Evolutionary conservation across 805 yeast genomes (phyloP), one percentile per base, ranked within the genome.

Genomic region (Saccharomycopsis sp.): DNA sequence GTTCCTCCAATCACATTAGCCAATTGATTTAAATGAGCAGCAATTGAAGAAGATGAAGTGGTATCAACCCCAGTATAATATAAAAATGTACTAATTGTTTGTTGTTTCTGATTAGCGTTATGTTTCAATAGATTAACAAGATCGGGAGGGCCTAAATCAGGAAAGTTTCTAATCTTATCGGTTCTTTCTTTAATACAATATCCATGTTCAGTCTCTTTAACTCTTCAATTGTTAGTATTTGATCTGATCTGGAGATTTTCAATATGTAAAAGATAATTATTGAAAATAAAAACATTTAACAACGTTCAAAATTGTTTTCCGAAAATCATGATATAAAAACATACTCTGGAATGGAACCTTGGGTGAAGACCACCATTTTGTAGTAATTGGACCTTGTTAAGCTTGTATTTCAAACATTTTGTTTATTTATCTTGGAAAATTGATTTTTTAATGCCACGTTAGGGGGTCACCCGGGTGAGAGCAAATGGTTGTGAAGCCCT

Each of bases 11-110:
- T 75, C 28, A 77, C 63, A 40, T 72, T 81, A 26, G 86, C 79
- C 48, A 83, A 56, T 5, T 74, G 70, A 54, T 80, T 82, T 42
- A 82, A 60, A 42, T 76, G 76, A 1, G 87, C 87, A 9, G 89
- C 88, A 40, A 83, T 76, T 1, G 87, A 71, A 1, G 92, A 83
- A 13, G 85, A 72, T 51, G 75, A 79, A 19, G 85, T 75, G 15
- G 82, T 78, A 53, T 83, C 89, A 2, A 77, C 68, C 5, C 94
- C 94, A 0, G 84, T 71, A 49, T 73, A 76, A 57, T 83, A 82
- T 35, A 82, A 63, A 55, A 72, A 82, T 2, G 92, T 79, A 8
- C 86, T 83, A n/a, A 76, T 58, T 36, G 67, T 74, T 63, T 65
- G 62, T 63, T 64, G 61, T 66, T 63, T 49, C 65, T 60, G 52